Conservation (phyloP, 805 yeast species). For the Saturnispora dispora region DNA sequence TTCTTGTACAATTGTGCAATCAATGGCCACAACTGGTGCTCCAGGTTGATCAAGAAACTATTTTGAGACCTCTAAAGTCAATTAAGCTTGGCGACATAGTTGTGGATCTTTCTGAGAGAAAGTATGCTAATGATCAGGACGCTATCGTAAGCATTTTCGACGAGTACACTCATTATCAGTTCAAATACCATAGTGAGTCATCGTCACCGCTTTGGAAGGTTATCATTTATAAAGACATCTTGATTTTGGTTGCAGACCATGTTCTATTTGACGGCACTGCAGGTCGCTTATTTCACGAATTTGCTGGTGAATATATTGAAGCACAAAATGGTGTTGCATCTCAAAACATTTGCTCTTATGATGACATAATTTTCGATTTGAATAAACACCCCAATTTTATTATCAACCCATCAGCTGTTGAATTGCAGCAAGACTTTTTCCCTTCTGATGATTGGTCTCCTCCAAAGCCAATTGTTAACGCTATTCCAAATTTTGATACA, state of each 20-base stretch:
- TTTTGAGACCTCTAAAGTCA: neutral
- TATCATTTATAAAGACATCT: neutral
- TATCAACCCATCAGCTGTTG: constrained; percentile 3
- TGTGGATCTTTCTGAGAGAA: neutral
- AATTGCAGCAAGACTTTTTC: neutral
- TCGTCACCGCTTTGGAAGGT: constrained; percentile 12
- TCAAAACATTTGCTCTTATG: neutral
- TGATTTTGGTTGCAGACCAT: constrained; percentile 11
- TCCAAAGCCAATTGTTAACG: neutral
- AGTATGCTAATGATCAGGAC: neutral
- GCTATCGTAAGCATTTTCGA: neutral
- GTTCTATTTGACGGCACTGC: constrained; percentile 12
- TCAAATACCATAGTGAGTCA: neutral
- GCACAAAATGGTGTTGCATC: neutral
- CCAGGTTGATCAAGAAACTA: neutral
- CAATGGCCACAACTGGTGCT: constrained; percentile 10
- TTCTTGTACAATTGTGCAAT: constrained; percentile 1
- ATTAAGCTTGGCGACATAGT: neutral
- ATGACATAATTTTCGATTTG: neutral
- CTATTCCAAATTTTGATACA: neutral
- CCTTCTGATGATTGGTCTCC: neutral
- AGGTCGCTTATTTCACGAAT: constrained; percentile 8
- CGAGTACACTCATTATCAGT: constrained; percentile 5
- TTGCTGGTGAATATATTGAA: neutral
- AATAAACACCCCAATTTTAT: neutral